Evolutionary conservation across 2,329 filamentous ascomycete genomes (phyloP).

Genomic region (Aspergillus ustus): DNA sequence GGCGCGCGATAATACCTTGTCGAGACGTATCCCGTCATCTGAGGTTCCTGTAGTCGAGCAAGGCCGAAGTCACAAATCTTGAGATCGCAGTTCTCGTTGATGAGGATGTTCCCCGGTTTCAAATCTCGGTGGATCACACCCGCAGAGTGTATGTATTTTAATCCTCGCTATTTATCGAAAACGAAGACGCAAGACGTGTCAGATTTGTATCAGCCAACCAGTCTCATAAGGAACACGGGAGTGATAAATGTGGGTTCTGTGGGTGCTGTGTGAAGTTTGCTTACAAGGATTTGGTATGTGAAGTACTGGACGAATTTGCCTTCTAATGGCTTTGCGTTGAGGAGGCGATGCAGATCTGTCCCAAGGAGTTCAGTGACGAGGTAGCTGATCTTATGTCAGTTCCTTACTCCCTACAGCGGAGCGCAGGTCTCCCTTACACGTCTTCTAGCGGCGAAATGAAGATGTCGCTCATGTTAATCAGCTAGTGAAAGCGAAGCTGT

Average conservation of each 20-base stretch:
- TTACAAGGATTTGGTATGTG: constrained; percentile 95
- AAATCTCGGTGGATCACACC: constrained; percentile 97
- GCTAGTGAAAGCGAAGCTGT: constrained; percentile 54
- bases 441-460: constrained; percentile 99
- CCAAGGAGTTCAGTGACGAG: constrained; percentile 97
- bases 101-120: constrained; percentile 98
- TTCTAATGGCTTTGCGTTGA: constrained; percentile 93
- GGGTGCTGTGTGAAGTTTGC: constrained; percentile 39
- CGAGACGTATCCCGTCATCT: constrained; percentile 99
- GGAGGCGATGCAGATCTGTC: constrained; percentile 91
- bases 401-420: background rate
- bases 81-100: constrained; percentile 99
- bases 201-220: background rate
- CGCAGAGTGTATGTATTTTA: constrained; percentile 99
- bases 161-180: constrained; percentile 69
- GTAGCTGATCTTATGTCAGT: constrained; percentile 64
- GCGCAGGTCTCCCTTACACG: constrained; percentile 67
- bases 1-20: constrained; percentile 98
- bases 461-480: constrained; percentile 98
- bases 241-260: constrained; percentile 22
- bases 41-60: constrained; percentile 95
- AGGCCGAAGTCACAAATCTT: constrained; percentile 99
- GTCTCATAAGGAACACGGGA: background rate
- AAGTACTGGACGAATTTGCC: constrained; percentile 99
- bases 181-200: constrained; percentile 51